Conservation (phyloP, 768 basidiomycete genomes). For the Leccinum sublutescens region DNA sequence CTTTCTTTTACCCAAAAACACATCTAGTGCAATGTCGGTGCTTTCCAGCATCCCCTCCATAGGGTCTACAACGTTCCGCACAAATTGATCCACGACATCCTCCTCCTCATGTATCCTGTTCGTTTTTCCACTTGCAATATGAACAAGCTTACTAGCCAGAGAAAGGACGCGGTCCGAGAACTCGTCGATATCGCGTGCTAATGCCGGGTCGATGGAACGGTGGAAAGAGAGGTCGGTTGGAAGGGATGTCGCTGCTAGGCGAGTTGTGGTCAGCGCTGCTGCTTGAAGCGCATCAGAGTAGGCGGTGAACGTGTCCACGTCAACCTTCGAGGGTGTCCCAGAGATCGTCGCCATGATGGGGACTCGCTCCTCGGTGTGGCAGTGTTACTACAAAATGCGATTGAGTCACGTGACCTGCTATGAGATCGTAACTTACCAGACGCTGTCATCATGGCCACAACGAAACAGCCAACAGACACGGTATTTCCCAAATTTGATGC, state of each 20-base stretch:
- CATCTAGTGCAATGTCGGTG: slow-evolving; percentile 83
- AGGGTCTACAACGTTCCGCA: slow-evolving; percentile 71
- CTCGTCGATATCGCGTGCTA: slow-evolving; percentile 69
- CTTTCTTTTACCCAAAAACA: slow-evolving; percentile 68
- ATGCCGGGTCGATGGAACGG: slow-evolving; percentile 72
- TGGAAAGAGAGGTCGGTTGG: slow-evolving; percentile 86
- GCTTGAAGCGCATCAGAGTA: slow-evolving; percentile 60
- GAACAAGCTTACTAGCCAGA: slow-evolving; percentile 63
- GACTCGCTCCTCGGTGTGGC: background rate
- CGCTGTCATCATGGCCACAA: background rate
- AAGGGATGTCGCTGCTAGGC: slow-evolving; percentile 53
- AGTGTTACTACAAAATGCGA: background rate
- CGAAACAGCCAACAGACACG: background rate
- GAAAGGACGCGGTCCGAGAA: slow-evolving; percentile 65
- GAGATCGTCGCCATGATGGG: slow-evolving; percentile 15
- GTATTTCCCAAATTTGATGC: slow-evolving; percentile 54
- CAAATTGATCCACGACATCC: slow-evolving; percentile 82
- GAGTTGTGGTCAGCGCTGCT: slow-evolving; percentile 61
- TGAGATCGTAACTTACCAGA: background rate
- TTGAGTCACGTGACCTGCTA: slow-evolving; percentile 13
- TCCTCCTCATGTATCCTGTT: slow-evolving; percentile 60
- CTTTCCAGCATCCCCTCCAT: slow-evolving; percentile 85
- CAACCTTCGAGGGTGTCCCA: slow-evolving; percentile 5
- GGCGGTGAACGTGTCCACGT: slow-evolving; percentile 42
- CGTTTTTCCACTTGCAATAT: slow-evolving; percentile 42